Percentiles rank a stretch among this genome's conserved stretches.
phyloP scores from a whole-genome alignment of 2,329 filamentous ascomycete species.

The Aureobasidium sp. region DNA sequence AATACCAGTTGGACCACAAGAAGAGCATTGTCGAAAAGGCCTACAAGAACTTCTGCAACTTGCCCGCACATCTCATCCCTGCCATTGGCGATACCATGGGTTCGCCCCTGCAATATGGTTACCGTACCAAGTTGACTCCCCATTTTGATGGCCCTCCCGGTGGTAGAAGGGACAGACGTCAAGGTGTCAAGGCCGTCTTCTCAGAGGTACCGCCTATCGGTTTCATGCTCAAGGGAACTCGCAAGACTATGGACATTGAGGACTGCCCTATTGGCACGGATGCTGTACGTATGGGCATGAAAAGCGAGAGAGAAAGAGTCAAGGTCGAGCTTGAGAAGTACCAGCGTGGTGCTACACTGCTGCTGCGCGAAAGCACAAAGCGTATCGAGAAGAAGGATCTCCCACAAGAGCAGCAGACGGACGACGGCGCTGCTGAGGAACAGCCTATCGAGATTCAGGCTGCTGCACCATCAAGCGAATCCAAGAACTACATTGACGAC shows the following conservation, averaged over 20 bases:
- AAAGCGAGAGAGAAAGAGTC: slow-evolving; percentile 70
- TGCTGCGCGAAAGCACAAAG: slow-evolving; percentile 78
- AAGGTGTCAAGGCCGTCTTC: slow-evolving; percentile 52
- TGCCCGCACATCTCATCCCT: slow-evolving; percentile 69
- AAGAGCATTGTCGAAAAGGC: slow-evolving; percentile 82
- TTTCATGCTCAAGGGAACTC: slow-evolving; percentile 80
- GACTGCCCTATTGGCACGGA: slow-evolving; percentile 94
- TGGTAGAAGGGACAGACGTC: slow-evolving; percentile 40
- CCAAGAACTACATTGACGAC: slow-evolving; percentile 46
- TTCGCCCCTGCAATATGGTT: slow-evolving; percentile 84
- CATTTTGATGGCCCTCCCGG: slow-evolving; percentile 78
- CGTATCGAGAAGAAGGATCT: slow-evolving; percentile 48
- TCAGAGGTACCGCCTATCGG: slow-evolving; percentile 70
- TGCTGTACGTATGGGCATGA: slow-evolving; percentile 72
- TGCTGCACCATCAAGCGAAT: slow-evolving; percentile 25
- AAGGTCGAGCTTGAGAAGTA: slow-evolving; percentile 63
- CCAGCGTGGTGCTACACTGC: slow-evolving; percentile 74
- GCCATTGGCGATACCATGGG: slow-evolving; percentile 76
- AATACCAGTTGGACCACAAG: slow-evolving; percentile 79
- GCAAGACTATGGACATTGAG: slow-evolving; percentile 83
- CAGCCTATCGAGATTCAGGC: slow-evolving; percentile 17
- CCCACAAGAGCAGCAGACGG: slow-evolving; percentile 21
- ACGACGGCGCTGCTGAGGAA: slow-evolving; percentile 24
- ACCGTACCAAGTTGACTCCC: slow-evolving; percentile 93
- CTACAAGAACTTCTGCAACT: slow-evolving; percentile 81